Evolutionary conservation across 805 yeast species (phyloP), one percentile per base, ranked within the genome.

Genomic region (Starmerella vaccinii): DNA sequence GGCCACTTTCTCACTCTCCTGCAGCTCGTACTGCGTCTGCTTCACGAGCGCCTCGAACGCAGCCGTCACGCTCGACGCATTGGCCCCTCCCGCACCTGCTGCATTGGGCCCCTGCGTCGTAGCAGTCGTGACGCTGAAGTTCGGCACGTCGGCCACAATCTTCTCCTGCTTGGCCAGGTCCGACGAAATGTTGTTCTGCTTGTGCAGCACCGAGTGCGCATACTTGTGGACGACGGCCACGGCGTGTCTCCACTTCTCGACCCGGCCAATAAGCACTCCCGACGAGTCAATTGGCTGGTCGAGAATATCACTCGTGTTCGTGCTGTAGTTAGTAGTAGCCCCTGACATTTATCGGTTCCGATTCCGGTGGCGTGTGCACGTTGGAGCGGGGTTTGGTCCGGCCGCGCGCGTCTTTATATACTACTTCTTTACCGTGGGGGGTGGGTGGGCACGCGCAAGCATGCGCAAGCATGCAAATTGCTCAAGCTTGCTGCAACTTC

Each of bases 191-290:
- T 54, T 42, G 42, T 61, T 56, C 57, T 68, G 70, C 40, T 59
- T 49, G 9, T 55, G 27, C 26, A 54, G 34, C 35, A 58, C 61
- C 33, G 60, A 54, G 29, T 66, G 62, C 26, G 62, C 54, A 49
- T 64, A 68, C 45, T 60, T 64, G 41, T 57, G 57, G 18, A 68
- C 57, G 24, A 64, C 37, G 12, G 49, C 37, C 23, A 65, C 60
- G 21, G 64, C 67, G 27, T 64, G 67, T 32, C 51, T 59, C 74
- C 74, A 71, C 47, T 63, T 58, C 41, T 67, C 71, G 37, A 70
- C 59, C 13, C 74, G 65, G n/a, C 56, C 54, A 16, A 64, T 42
- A 26, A 70, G 62, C n/a, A 66, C 46, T 24, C 59, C 55, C 15
- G 72, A 61, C 26, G 73, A 70, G 50, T 71, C 73, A 13, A 52